phyloP scores from a whole-genome alignment of 1,284 basidiomycete genomes.

The Pholiota adiposa region DNA sequence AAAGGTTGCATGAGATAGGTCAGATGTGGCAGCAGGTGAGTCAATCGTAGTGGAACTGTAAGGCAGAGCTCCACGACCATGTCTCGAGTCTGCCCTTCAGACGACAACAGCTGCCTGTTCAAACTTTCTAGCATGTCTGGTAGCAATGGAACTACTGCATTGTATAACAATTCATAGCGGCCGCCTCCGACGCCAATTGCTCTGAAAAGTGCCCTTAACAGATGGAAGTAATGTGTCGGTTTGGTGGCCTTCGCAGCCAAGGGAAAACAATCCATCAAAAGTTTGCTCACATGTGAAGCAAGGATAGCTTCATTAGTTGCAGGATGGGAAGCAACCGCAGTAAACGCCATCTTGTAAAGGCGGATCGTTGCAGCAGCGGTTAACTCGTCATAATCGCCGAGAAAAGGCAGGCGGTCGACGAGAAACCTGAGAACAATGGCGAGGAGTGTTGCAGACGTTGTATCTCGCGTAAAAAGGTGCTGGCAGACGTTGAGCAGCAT shows the following conservation, averaged over 20 bases:
- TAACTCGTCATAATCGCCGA: slow-evolving; percentile 88
- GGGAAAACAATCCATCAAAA: slow-evolving; percentile 98
- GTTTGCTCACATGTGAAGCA: slow-evolving; percentile 89
- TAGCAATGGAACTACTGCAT: slow-evolving; percentile 94
- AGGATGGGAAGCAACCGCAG: slow-evolving; percentile 84
- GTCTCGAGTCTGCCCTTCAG: slow-evolving; percentile 79
- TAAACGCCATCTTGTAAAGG: slow-evolving; percentile 97
- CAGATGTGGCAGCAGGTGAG: slow-evolving; percentile 95
- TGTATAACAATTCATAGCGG: slow-evolving; percentile 94
- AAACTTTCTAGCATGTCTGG: slow-evolving; percentile 98
- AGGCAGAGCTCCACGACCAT: slow-evolving; percentile 97
- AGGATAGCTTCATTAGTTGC: slow-evolving; percentile 88
- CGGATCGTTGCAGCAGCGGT: slow-evolving; percentile 84
- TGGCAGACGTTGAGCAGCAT: slow-evolving; percentile 89
- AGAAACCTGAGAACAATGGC: slow-evolving; percentile 92
- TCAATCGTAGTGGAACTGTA: slow-evolving; percentile 95
- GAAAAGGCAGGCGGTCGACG: slow-evolving; percentile 79
- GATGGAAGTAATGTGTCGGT: slow-evolving; percentile 92
- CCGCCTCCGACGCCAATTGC: slow-evolving; percentile 96
- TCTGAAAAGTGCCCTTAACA: slow-evolving; percentile 94
- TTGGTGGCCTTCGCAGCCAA: slow-evolving; percentile 91
- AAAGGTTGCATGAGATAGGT: slow-evolving; percentile 97
- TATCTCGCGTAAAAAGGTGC: slow-evolving; percentile 83
- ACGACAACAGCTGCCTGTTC: slow-evolving; percentile 87
- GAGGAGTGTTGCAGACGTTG: slow-evolving; percentile 89